Evolutionary conservation across 2,329 filamentous ascomycete species (phyloP), one percentile per base, ranked within the genome.

Genomic region (Biscogniauxia mediterranea): DNA sequence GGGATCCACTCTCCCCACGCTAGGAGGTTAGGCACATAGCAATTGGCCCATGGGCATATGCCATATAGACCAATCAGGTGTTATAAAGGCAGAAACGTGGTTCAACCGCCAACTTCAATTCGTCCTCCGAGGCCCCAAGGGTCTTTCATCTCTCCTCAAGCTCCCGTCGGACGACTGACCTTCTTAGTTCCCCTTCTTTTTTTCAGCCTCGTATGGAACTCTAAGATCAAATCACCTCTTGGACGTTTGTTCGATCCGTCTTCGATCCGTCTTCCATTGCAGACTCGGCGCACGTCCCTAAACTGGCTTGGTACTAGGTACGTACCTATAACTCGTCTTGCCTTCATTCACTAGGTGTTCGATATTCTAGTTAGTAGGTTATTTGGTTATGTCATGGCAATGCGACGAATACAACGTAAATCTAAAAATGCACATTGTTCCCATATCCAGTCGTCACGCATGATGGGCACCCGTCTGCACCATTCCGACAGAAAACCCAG

Each of bases 81-180:
- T 54, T 38, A 42, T 11, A 58, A 64, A 60, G 52, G 52, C 49
- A 42, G 61, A 61, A 70, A 70, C 69, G 69, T 71, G 69, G 63
- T 53, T 58, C 54, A 25, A 57, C 32, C 57, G 28, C 26, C 61
- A 63, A 61, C 63, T 67, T 58, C 69, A 66, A 72, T 71, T 71
- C 66, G 69, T 69, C 61, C 55, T 62, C 56, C 61, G 57, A n/a
- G 15, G 15, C 54, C 59, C 59, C 55, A 49, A 21, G 49, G 54
- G 23, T n/a, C 25, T 19, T 17, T 2, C 55, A 23, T 53, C 28
- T 26, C 42, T 51, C 46, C 55, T 58, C 63, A 61, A 55, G 60
- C 46, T 53, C 57, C 54, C 55, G 49, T 42, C 50, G 50, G 50
- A 21, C 19, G 19, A 25, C 50, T 15, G 8, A 59, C 56, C 4